Evolutionary conservation across 176 grass and related monocot species (phyloP).

Genomic region (Leersia perrieri): DNA sequence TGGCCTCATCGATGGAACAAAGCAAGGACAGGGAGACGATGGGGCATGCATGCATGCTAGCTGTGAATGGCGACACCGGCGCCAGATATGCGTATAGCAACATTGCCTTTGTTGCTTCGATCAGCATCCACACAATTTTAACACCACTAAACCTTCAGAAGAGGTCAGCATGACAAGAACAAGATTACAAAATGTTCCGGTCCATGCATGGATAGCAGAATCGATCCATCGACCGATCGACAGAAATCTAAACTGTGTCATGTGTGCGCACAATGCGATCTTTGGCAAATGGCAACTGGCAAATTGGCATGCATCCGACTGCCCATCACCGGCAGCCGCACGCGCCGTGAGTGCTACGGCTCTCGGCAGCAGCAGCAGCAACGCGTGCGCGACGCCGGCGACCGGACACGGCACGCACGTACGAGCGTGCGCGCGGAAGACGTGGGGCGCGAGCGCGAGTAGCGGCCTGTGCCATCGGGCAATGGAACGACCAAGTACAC

Average conservation of each 20-base stretch:
- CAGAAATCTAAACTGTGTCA: not conserved
- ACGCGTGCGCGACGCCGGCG: no score
- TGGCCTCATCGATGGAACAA: constrained; percentile 42
- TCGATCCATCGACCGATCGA: no score
- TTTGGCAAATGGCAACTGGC: no score
- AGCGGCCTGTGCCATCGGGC: not conserved
- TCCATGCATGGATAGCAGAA: not conserved
- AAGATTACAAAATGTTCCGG: not conserved
- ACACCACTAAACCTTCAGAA: not conserved
- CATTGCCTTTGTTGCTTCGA: not conserved
- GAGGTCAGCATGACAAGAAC: not conserved
- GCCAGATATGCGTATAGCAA: constrained; percentile 5
- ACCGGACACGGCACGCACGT: not conserved
- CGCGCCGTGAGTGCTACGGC: not conserved
- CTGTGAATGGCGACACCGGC: constrained; percentile 4
- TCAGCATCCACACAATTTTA: not conserved
- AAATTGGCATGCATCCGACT: not conserved
- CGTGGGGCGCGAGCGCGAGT: no score
- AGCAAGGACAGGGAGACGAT: constrained; percentile 17
- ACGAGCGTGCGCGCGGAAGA: not conserved
- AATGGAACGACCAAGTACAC: not conserved
- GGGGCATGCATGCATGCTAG: not conserved
- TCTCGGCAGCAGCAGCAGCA: no score
- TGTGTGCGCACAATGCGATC: no score
- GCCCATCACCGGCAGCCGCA: not conserved